phyloP scores from a whole-genome alignment of 2,329 filamentous ascomycete genomes.

The Albifimbria verrucaria region DNA sequence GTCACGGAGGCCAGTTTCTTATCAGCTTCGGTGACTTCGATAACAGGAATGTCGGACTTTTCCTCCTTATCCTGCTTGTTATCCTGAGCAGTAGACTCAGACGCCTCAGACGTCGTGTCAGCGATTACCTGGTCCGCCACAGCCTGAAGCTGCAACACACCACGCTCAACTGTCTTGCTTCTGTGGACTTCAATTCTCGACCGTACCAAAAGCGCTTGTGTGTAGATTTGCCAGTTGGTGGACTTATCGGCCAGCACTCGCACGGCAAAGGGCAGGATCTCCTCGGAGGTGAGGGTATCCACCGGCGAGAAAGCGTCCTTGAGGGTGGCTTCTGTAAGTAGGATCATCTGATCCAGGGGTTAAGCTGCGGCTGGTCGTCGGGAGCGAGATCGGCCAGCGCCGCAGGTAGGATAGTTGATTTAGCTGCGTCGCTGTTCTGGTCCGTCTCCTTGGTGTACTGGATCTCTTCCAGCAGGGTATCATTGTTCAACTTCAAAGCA shows the following conservation, averaged over 20 bases:
- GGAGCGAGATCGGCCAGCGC: conserved; percentile 66
- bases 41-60: conserved; percentile 37
- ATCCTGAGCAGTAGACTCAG: conserved; percentile 20
- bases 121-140: conserved; percentile 93
- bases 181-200: conserved; percentile 87
- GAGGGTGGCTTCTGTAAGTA: conserved; percentile 83
- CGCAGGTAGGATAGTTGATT: conserved; percentile 48
- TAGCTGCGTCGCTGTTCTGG: conserved; percentile 29
- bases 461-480: conserved; percentile 87
- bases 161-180: conserved; percentile 83
- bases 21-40: conserved; percentile 40
- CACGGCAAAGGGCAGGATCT: conserved; percentile 86
- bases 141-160: conserved; percentile 88
- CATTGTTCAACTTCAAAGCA: conserved; percentile 79
- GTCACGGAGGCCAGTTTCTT: conserved; percentile 17
- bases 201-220: conserved; percentile 84
- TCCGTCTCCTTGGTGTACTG: conserved; percentile 63
- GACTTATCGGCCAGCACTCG: conserved; percentile 84
- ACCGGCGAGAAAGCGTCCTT: conserved; percentile 82
- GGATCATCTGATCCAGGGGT: conserved; percentile 81
- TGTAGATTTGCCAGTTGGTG: conserved; percentile 98
- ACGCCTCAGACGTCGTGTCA: conserved; percentile 57
- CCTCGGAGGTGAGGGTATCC: conserved; percentile 85
- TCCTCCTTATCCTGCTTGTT: conserved; percentile 21
- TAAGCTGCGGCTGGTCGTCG: conserved; percentile 76